Evolutionary conservation across 169 alveolate species (phyloP).

Genomic region (Miamiensis avidus): DNA sequence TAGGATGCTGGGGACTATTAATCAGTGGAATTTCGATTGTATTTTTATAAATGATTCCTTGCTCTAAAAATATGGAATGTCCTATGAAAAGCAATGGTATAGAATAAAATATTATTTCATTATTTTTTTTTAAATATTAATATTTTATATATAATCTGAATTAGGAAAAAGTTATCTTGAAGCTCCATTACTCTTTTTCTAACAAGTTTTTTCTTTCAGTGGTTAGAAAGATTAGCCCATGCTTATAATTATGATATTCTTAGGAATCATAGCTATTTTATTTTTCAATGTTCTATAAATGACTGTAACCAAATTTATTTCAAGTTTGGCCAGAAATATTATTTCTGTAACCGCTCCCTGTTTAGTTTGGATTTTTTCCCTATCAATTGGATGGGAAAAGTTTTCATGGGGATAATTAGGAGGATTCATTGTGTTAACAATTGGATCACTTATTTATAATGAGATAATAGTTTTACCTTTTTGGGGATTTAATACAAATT

Average conservation of each 20-base stretch:
- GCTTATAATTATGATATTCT: conserved; percentile 5
- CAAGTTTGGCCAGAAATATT: conserved; percentile 60
- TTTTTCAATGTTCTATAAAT: conserved; percentile 52
- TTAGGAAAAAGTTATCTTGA: conserved; percentile 24
- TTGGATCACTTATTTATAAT: conserved; percentile 73
- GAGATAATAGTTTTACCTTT: conserved; percentile 64
- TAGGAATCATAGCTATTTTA: conserved; percentile 43
- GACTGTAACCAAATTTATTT: conserved; percentile 59
- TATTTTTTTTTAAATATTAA: not conserved
- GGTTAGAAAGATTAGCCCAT: conserved; percentile 18
- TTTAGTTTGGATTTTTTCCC: conserved; percentile 61
- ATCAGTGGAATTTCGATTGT: conserved; percentile 35
- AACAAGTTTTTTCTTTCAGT: conserved; percentile 23
- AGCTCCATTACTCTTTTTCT: conserved; percentile 11
- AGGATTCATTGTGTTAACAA: conserved; percentile 68
- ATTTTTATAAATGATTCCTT: conserved; percentile 43
- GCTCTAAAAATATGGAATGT: conserved; percentile 37
- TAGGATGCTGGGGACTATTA: conserved; percentile 49
- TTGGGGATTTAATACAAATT: conserved; percentile 27
- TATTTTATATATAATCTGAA: not conserved
- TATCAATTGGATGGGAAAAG: conserved; percentile 55
- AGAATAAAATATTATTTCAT: not conserved
- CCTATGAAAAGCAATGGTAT: conserved; percentile 25
- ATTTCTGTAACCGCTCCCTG: conserved; percentile 54
- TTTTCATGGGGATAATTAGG: conserved; percentile 55